Base-by-base conservation (phyloP, 805 yeast genomes). In the Candida maltosa region DNA sequence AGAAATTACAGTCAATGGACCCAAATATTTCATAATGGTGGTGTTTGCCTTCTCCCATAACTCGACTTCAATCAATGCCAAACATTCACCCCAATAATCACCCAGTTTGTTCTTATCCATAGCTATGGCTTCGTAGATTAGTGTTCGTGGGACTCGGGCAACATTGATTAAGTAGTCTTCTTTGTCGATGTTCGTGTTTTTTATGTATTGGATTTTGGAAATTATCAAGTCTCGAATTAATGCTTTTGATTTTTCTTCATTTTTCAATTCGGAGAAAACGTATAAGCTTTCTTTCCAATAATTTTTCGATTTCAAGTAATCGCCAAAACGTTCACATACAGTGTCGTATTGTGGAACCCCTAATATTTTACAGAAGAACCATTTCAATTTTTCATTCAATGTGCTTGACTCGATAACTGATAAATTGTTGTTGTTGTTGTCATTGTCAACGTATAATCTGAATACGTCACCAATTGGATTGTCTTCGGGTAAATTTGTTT, bases 1-100 rank as follows among this genome's bases (percentile, higher is more conserved):
- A n/a, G 73, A 65, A 11, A 80, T 72, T 1, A 89, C 75, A 3
- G 81, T 73, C 10, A 58, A 54, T 6, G 97, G 97, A 0, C 91
- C 97, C 20, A 87, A 82, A 3, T 67, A 54, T 1, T 62, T 51
- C 6, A 80, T 47, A 4, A 86, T 58, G 1, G 76, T 60, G 2
- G 59, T 52, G 48, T 86, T 93, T 0, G 96, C 95, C 26, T 75
- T 78, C 0, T 58, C 65, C 63, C 75, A 75, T 32, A 72, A 54
- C 8, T 63, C 66, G 0, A 95, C 95, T 9, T 65, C 69, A 1
- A 87, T 58, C 30, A 83, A 70, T 19, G 80, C 75, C 30, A 70
- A 64, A 1, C 80, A 78, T 46, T 87, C 87, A 11, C 71, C 63
- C 60, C 79, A 66, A 45, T 65, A 72, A 32, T 83, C 73, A 2